Conservation (phyloP, 768 basidiomycete genomes). For the Multifurca ochricompacta region DNA sequence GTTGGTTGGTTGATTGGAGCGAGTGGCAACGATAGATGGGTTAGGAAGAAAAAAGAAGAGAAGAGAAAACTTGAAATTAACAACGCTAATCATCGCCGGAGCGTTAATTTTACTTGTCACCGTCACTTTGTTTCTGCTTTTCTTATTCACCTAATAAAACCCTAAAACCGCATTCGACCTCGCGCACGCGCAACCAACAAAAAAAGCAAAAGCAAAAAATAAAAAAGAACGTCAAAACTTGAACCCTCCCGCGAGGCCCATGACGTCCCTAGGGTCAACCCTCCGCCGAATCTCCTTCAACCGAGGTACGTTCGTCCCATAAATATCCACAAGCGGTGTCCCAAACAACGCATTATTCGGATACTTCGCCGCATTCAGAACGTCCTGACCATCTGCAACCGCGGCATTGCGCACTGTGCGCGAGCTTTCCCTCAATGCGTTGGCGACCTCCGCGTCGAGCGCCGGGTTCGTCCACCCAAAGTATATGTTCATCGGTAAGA, state of each 20-base stretch:
- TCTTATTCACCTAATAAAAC: too few species aligned
- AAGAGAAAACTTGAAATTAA: too few species aligned
- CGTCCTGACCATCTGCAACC: conserved; percentile 17
- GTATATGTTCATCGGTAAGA: conserved; percentile 17
- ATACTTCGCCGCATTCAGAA: conserved; percentile 11
- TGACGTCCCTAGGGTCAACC: conserved; percentile 20
- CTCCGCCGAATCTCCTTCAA: conserved; percentile 5
- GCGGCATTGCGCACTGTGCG: conserved; percentile 1
- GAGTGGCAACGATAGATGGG: too few species aligned
- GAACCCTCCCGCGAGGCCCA: conserved; percentile 22
- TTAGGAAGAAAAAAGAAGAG: too few species aligned
- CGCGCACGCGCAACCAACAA: too few species aligned
- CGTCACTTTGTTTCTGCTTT: too few species aligned
- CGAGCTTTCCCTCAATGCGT: neutral
- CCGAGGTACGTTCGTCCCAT: conserved; percentile 17
- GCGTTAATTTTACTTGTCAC: too few species aligned
- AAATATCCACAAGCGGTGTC: conserved; percentile 13
- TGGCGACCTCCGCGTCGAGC: neutral
- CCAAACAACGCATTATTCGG: conserved; percentile 20
- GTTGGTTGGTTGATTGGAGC: too few species aligned
- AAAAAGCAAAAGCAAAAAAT: too few species aligned
- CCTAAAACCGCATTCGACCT: too few species aligned
- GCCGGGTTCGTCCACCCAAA: conserved; percentile 7
- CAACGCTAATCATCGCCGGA: too few species aligned
- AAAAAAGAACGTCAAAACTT: too few species aligned